phyloP scores from a whole-genome alignment of 176 grass and related monocot species.

The Zoysia japonica region DNA sequence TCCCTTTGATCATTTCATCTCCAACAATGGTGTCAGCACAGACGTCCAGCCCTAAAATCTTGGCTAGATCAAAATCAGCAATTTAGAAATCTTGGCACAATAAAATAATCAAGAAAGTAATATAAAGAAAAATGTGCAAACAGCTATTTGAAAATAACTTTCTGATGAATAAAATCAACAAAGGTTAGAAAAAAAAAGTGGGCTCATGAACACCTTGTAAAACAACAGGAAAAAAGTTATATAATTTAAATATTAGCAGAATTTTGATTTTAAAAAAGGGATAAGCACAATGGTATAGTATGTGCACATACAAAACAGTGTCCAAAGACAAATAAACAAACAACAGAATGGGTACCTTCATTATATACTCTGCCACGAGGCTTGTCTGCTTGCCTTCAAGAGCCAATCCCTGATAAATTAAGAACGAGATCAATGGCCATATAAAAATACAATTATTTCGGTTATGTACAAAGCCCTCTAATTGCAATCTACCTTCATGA shows the following conservation, averaged over 20 bases:
- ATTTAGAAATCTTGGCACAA: conserved; percentile 64
- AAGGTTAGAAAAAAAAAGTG: not conserved
- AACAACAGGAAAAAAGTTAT: not conserved
- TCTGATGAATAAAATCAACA: not conserved
- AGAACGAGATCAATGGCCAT: conserved; percentile 14
- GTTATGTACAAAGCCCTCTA: conserved; percentile 2
- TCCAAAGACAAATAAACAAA: conserved; percentile 32
- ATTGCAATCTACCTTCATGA: conserved; percentile 79
- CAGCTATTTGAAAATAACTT: no score
- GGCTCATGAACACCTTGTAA: not conserved
- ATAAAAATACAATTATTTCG: not conserved
- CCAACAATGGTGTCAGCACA: conserved; percentile 99
- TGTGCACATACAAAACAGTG: not conserved
- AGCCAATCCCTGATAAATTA: conserved; percentile 76
- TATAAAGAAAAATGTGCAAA: not conserved
- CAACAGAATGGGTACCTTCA: conserved; percentile 70
- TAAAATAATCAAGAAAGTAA: conserved; percentile 8
- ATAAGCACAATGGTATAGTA: no score
- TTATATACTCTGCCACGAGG: conserved; percentile 93
- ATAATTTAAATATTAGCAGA: conserved; percentile 1
- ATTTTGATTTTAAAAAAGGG: no score
- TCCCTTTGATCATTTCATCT: conserved; percentile 99
- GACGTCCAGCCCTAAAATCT: conserved; percentile 99
- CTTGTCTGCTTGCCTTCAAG: conserved; percentile 91
- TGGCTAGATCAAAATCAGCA: conserved; percentile 95